Evolutionary conservation across 768 basidiomycete species (phyloP).

Genomic region (Hemileccinum rubropunctum): DNA sequence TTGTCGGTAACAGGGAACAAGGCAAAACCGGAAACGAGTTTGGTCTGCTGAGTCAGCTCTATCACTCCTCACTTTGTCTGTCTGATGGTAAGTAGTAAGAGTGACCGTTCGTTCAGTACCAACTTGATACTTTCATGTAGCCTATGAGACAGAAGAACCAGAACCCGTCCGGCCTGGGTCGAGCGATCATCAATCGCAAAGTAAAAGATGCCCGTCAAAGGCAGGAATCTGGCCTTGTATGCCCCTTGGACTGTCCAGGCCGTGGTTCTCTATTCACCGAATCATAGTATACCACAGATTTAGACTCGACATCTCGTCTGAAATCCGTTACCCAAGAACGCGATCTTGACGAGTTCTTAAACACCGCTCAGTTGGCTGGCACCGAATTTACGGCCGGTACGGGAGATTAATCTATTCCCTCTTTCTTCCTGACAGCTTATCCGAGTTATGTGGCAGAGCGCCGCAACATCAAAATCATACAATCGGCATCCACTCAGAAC

Average conservation of each 20-base stretch:
- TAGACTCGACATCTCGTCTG: constrained; percentile 64
- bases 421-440: constrained; percentile 4
- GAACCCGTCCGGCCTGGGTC: constrained; percentile 83
- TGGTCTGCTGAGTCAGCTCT: too few relatives aligned
- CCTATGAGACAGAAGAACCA: constrained; percentile 57
- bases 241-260: constrained; percentile 21
- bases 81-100: constrained; percentile 19
- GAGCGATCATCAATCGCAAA: constrained; percentile 93
- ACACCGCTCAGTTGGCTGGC: constrained; percentile 90
- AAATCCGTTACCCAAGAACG: constrained; percentile 94
- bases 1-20: neutral
- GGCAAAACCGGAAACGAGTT: too few relatives aligned
- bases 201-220: constrained; percentile 38
- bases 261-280: neutral
- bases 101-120: neutral
- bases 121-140: constrained; percentile 28
- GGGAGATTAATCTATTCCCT: constrained; percentile 15
- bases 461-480: constrained; percentile 76
- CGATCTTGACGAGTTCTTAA: constrained; percentile 94
- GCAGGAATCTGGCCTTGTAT: constrained; percentile 57
- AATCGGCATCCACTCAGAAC: constrained; percentile 60
- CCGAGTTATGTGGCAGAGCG: constrained; percentile 48
- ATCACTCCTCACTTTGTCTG: neutral
- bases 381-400: constrained; percentile 94
- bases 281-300: constrained; percentile 66